Percentiles rank a stretch among this genome's conserved stretches.
phyloP scores from a whole-genome alignment of 1,284 basidiomycete species.

The Apiotrichum laibachii region DNA sequence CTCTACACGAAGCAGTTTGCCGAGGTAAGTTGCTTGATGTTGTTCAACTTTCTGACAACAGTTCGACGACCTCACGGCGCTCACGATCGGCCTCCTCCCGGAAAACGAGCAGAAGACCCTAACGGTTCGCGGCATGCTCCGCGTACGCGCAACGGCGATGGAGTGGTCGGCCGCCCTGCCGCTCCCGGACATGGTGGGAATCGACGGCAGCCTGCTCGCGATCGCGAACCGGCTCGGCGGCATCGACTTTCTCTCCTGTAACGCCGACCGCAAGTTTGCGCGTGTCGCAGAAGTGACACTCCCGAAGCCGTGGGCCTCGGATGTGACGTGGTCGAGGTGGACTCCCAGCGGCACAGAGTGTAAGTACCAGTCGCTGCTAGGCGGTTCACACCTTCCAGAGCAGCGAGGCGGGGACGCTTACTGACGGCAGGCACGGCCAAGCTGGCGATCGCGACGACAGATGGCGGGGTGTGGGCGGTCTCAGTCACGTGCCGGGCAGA shows the following conservation, averaged over 20 bases:
- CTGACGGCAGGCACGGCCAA: conserved; percentile 25
- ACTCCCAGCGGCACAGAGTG: conserved; percentile 19
- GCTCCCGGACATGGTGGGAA: conserved; percentile 19
- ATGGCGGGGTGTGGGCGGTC: conserved; percentile 24
- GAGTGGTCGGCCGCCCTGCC: conserved; percentile 34
- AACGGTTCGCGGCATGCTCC: conserved; percentile 22
- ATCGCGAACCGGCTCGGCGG: conserved; percentile 33
- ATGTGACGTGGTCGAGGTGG: conserved; percentile 36
- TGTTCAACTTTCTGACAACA: too few species aligned
- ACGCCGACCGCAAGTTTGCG: not conserved
- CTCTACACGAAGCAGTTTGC: conserved; percentile 32
- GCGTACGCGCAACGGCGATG: conserved; percentile 30
- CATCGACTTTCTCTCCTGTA: conserved; percentile 31
- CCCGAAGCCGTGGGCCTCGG: conserved; percentile 9
- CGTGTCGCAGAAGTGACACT: conserved; percentile 5
- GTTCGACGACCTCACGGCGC: not conserved
- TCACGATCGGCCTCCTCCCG: conserved; percentile 20
- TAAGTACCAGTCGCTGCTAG: too few species aligned
- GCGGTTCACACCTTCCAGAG: too few species aligned
- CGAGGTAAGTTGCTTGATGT: conserved; percentile 28
- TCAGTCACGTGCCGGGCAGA: conserved; percentile 10
- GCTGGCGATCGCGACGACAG: conserved; percentile 30
- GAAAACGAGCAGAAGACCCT: conserved; percentile 4
- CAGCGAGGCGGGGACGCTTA: not conserved
- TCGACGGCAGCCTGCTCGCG: conserved; percentile 40